A percentile compares a stretch with the other conserved stretches of the same genome.
phyloP scores from a whole-genome alignment of 805 yeast genomes.

The Yarrowia keelungensis region DNA sequence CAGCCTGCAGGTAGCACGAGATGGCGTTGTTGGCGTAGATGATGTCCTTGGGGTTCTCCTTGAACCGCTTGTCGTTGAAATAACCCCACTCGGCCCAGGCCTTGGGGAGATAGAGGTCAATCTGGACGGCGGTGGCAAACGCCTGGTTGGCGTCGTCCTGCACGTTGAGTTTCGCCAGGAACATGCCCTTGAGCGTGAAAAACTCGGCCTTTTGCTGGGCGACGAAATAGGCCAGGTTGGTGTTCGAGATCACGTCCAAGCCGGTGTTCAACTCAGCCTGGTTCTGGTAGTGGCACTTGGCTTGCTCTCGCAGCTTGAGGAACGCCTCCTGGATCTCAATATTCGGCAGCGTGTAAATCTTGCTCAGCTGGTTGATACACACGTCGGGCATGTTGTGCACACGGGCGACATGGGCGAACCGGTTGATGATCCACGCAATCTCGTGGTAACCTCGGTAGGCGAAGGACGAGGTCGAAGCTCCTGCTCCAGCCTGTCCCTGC shows the following conservation, averaged over 20 bases:
- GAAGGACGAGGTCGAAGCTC: conserved; percentile 72
- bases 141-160: conserved; percentile 97
- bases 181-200: conserved; percentile 97
- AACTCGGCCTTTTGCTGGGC: conserved; percentile 98
- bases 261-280: conserved; percentile 92
- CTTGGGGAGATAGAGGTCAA: conserved; percentile 90
- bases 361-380: conserved; percentile 88
- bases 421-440: conserved; percentile 97
- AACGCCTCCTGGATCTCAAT: conserved; percentile 99
- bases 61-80: conserved; percentile 86
- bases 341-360: conserved; percentile 94
- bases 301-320: conserved; percentile 93
- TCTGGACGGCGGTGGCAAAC: conserved; percentile 96
- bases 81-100: conserved; percentile 99
- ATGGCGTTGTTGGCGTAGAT: conserved; percentile 91
- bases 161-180: conserved; percentile 86
- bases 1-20: conserved; percentile 96
- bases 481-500: conserved; percentile 59
- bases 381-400: conserved; percentile 97
- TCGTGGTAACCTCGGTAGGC: conserved; percentile 98
- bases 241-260: conserved; percentile 93
- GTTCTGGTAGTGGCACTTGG: conserved; percentile 95
- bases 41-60: conserved; percentile 81
- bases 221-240: conserved; percentile 93
- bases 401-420: conserved; percentile 98